Conservation (phyloP, 352 stramenopile genomes). For the Pythium oligandrum region DNA sequence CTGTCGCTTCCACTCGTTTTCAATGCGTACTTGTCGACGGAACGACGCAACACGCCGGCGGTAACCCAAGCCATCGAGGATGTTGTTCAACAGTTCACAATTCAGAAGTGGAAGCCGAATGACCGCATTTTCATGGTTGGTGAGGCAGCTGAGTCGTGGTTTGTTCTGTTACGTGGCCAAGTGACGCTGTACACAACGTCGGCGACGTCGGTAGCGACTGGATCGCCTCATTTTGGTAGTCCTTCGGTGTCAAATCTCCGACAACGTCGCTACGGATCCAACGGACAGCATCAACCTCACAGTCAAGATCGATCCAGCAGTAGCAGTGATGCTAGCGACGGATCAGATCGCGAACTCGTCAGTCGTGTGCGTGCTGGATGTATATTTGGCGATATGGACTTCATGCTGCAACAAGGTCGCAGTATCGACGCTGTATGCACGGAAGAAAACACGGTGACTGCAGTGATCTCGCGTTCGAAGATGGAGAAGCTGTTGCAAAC, state of each 20-base stretch:
- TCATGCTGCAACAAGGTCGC: slow-evolving; percentile 41
- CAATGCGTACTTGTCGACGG: slow-evolving; percentile 29
- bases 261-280: too few species aligned
- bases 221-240: background rate
- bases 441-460: slow-evolving; percentile 31
- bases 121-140: slow-evolving; percentile 34
- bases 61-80: slow-evolving; percentile 22
- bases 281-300: too few species aligned
- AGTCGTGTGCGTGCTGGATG: slow-evolving; percentile 46
- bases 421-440: slow-evolving; percentile 43
- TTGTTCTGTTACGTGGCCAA: slow-evolving; percentile 43
- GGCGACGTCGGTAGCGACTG: slow-evolving; percentile 5
- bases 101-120: slow-evolving; percentile 26
- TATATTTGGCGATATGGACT: slow-evolving; percentile 70
- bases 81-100: slow-evolving; percentile 28
- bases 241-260: too few species aligned
- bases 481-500: slow-evolving; percentile 22
- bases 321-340: slow-evolving; percentile 1
- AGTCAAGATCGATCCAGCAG: too few species aligned
- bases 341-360: slow-evolving; percentile 31
- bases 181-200: slow-evolving; percentile 35
- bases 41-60: slow-evolving; percentile 11
- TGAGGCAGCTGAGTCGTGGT: slow-evolving; percentile 39
- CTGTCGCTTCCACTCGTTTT: slow-evolving; percentile 40
- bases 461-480: slow-evolving; percentile 27